phyloP scores from a whole-genome alignment of 805 yeast genomes.

The Zygosaccharomyces bailii region DNA sequence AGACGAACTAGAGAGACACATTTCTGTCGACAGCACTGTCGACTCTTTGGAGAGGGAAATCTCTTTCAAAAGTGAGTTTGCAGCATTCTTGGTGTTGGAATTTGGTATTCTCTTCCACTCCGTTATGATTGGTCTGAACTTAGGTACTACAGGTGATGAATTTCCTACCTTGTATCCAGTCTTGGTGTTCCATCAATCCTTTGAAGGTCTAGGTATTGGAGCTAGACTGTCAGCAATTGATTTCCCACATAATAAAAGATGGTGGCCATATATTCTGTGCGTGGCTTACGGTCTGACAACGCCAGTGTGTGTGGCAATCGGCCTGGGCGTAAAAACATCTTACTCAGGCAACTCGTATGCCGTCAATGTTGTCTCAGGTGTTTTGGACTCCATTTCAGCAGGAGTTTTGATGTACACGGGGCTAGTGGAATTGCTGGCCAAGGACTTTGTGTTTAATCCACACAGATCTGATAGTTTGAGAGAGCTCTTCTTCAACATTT shows the following conservation, averaged over 20 bases:
- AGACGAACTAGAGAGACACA: background rate
- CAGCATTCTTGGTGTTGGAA: slow-evolving; percentile 56
- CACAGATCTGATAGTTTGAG: slow-evolving; percentile 40
- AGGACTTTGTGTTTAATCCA: slow-evolving; percentile 57
- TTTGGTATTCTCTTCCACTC: slow-evolving; percentile 75
- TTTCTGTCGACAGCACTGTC: slow-evolving; percentile 11
- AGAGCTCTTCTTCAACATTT: slow-evolving; percentile 43
- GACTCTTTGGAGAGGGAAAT: slow-evolving; percentile 8
- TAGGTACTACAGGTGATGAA: slow-evolving; percentile 63
- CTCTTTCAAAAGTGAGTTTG: slow-evolving; percentile 25
- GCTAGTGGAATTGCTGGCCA: slow-evolving; percentile 69
- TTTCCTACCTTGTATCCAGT: slow-evolving; percentile 63
- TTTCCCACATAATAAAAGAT: slow-evolving; percentile 46
- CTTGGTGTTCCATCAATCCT: slow-evolving; percentile 68
- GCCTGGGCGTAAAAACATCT: slow-evolving; percentile 61
- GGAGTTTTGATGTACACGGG: slow-evolving; percentile 73
- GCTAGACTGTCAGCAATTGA: slow-evolving; percentile 59
- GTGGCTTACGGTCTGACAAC: slow-evolving; percentile 56
- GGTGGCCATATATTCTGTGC: slow-evolving; percentile 46
- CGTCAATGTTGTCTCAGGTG: slow-evolving; percentile 57
- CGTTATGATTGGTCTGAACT: slow-evolving; percentile 65
- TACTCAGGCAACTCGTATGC: slow-evolving; percentile 53
- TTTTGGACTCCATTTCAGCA: slow-evolving; percentile 65
- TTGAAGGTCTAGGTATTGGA: slow-evolving; percentile 78
- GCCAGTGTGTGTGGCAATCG: slow-evolving; percentile 70